Evolutionary conservation across 768 basidiomycete genomes (phyloP).

Genomic region (Boletus subcaerulescens): DNA sequence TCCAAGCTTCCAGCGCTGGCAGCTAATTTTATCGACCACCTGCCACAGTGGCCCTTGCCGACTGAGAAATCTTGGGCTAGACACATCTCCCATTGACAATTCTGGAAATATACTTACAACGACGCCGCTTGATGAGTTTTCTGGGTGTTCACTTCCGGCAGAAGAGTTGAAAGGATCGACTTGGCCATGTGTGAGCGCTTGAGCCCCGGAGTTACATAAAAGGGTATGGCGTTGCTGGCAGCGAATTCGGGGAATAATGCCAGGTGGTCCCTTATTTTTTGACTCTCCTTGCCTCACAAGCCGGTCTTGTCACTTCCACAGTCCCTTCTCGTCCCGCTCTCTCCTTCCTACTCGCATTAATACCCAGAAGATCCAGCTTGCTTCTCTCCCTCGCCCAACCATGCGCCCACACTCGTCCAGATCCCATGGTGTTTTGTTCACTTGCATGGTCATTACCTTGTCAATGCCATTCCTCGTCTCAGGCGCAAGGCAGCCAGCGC

Average conservation of each 20-base stretch:
- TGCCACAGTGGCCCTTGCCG: not conserved
- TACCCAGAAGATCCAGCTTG: conserved; percentile 1
- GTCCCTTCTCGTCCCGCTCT: not conserved
- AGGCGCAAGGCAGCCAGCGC: conserved; percentile 5
- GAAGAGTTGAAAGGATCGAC: too few species aligned
- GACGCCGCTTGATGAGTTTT: too few species aligned
- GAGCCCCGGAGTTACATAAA: conserved; percentile 8
- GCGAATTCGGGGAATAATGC: not conserved
- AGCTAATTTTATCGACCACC: not conserved
- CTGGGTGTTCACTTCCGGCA: not conserved
- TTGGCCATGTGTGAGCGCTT: too few species aligned
- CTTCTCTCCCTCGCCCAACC: too few species aligned
- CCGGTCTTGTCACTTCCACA: not conserved
- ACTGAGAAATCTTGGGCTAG: not conserved
- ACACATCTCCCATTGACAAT: too few species aligned
- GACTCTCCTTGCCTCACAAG: conserved; percentile 1
- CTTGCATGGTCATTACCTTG: conserved; percentile 10
- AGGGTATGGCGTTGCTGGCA: not conserved
- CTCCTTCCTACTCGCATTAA: not conserved
- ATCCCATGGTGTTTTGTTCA: not conserved
- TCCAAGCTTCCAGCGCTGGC: not conserved
- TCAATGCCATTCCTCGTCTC: conserved; percentile 10
- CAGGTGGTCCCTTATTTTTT: not conserved
- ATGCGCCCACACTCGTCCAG: conserved; percentile 2
- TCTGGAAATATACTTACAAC: too few species aligned